These are phyloP conservation scores for Candida railenensis DNA, from an alignment of 805 yeast genomes.

Conservation along the genomic window DNA sequence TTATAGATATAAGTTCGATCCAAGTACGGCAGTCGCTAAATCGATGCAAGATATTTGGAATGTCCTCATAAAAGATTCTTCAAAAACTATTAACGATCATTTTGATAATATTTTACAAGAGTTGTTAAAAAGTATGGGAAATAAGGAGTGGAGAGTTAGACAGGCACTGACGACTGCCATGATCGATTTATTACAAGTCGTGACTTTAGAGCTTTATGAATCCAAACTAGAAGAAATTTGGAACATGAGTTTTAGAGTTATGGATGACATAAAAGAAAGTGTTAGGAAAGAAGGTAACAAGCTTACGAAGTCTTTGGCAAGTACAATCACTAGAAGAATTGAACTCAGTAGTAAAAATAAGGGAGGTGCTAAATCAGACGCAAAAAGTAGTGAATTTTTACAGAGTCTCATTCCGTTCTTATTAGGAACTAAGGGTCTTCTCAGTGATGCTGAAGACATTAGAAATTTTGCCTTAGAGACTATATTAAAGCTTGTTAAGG, in stretches of 20 bases:
- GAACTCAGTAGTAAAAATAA: slow-evolving; percentile 32
- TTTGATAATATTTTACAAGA: slow-evolving; percentile 63
- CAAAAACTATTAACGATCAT: slow-evolving; percentile 51
- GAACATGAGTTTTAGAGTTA: slow-evolving; percentile 81
- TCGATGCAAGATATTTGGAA: slow-evolving; percentile 92
- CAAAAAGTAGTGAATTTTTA: slow-evolving; percentile 48
- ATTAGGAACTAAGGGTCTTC: slow-evolving; percentile 73
- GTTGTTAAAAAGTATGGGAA: slow-evolving; percentile 65
- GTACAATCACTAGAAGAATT: slow-evolving; percentile 57
- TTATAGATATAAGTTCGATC: slow-evolving; percentile 83
- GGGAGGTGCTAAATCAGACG: slow-evolving; percentile 32
- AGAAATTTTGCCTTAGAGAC: slow-evolving; percentile 73
- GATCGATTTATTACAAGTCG: slow-evolving; percentile 65
- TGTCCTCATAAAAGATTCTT: slow-evolving; percentile 59
- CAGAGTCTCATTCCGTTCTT: slow-evolving; percentile 71
- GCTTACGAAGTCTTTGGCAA: slow-evolving; percentile 65
- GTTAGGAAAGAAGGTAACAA: slow-evolving; percentile 79
- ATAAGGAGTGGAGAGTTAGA: slow-evolving; percentile 89
- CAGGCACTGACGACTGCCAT: slow-evolving; percentile 81
- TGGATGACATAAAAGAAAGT: slow-evolving; percentile 94
- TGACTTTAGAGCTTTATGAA: slow-evolving; percentile 53
- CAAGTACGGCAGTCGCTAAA: slow-evolving; percentile 66
- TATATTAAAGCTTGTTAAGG: slow-evolving; percentile 65
- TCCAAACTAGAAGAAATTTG: slow-evolving; percentile 64
- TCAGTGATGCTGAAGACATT: slow-evolving; percentile 85